These are phyloP conservation scores for Xylaria acuta DNA, from an alignment of 495 filamentous ascomycete genomes.

Conservation along the genomic window DNA sequence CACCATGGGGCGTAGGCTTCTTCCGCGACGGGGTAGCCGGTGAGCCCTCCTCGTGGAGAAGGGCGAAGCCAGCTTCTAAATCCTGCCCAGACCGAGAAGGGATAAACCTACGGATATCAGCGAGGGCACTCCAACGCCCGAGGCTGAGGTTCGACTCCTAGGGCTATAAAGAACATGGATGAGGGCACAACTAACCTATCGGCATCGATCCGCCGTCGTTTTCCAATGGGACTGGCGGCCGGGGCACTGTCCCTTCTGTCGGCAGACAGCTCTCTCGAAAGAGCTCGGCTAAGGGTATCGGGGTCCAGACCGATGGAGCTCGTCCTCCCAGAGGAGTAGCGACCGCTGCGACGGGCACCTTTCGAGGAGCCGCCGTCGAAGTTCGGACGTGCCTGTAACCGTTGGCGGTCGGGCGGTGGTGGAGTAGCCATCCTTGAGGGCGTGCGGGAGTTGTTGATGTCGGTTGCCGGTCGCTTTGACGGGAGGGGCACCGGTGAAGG, in stretches of 20 bases:
- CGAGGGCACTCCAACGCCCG: not conserved
- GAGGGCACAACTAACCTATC: slow-evolving; percentile 63
- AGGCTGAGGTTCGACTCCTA: slow-evolving; percentile 10
- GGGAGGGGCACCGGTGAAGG: slow-evolving; percentile 37
- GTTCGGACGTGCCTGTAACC: slow-evolving; percentile 43
- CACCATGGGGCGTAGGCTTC: slow-evolving; percentile 84
- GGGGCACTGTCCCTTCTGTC: slow-evolving; percentile 70
- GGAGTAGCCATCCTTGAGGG: slow-evolving; percentile 48
- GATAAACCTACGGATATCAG: slow-evolving; percentile 75
- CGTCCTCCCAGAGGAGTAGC: slow-evolving; percentile 33
- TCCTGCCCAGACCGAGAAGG: slow-evolving; percentile 94
- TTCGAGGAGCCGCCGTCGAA: slow-evolving; percentile 34
- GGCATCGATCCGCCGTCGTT: slow-evolving; percentile 84
- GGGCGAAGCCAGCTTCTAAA: slow-evolving; percentile 85
- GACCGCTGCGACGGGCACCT: slow-evolving; percentile 40
- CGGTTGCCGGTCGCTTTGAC: slow-evolving; percentile 46
- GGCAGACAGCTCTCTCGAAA: slow-evolving; percentile 40
- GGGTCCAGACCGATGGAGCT: slow-evolving; percentile 42
- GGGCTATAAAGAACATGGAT: not conserved
- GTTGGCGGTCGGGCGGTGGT: slow-evolving; percentile 46
- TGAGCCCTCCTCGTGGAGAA: slow-evolving; percentile 89
- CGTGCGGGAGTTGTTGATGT: slow-evolving; percentile 42
- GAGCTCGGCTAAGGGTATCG: slow-evolving; percentile 43
- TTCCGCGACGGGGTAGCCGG: slow-evolving; percentile 89
- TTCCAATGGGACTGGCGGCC: slow-evolving; percentile 79